A percentile compares a stretch with the other conserved stretches of the same genome.
phyloP scores from a whole-genome alignment of 495 filamentous ascomycete genomes.

The Lasiosphaeria miniovina region DNA sequence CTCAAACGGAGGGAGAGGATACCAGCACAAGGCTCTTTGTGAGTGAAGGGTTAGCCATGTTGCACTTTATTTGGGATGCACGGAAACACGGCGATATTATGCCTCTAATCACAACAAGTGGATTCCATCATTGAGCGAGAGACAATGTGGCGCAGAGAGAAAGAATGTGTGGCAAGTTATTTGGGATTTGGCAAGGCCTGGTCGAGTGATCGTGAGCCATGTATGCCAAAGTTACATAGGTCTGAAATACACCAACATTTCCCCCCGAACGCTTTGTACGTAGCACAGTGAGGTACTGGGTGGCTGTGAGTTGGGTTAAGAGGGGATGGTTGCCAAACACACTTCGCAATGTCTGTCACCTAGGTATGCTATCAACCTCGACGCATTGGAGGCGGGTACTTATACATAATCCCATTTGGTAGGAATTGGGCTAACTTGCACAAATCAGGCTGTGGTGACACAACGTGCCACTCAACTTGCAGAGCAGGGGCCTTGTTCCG shows the following conservation, averaged over 20 bases:
- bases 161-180: slow-evolving; percentile 7
- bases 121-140: no score
- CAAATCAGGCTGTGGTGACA: no score
- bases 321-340: no score
- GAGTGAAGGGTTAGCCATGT: not conserved
- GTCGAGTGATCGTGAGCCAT: slow-evolving; percentile 15
- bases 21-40: slow-evolving; percentile 3
- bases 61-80: not conserved
- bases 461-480: no score
- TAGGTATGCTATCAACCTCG: no score
- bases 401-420: no score
- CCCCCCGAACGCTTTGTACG: slow-evolving; percentile 1
- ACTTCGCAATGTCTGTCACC: no score
- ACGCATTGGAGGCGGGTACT: no score
- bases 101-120: slow-evolving; percentile 3
- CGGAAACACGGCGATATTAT: slow-evolving; percentile 1
- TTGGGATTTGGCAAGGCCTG: slow-evolving; percentile 11
- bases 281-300: no score
- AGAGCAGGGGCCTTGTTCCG: no score
- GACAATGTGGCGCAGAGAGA: not conserved
- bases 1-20: slow-evolving; percentile 11
- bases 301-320: no score
- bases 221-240: slow-evolving; percentile 11
- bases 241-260: slow-evolving; percentile 9
- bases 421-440: no score